Percentiles rank a stretch among this genome's conserved stretches.
These are phyloP conservation scores for Colletotrichum kahawae DNA, from an alignment of 2,329 filamentous ascomycete genomes.

Conservation along the genomic window DNA sequence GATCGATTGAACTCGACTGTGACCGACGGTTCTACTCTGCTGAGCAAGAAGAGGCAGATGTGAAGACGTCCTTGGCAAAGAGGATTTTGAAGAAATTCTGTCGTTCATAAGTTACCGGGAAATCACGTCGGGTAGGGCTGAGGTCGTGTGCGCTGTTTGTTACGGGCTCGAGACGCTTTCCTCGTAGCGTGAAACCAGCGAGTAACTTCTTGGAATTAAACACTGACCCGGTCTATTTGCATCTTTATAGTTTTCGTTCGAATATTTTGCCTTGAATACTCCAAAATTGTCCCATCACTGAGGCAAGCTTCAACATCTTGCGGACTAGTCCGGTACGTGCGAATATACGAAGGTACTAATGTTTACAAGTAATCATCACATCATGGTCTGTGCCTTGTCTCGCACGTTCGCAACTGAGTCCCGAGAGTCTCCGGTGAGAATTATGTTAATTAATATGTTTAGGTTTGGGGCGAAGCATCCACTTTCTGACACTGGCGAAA, in stretches of 20 bases:
- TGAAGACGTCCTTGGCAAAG: background rate
- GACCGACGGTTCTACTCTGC: slow-evolving; percentile 23
- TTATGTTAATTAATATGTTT: background rate
- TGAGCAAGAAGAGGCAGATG: background rate
- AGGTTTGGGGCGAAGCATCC: background rate
- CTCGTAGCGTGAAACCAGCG: background rate
- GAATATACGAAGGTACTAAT: background rate
- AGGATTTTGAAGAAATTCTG: background rate
- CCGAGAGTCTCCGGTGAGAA: background rate
- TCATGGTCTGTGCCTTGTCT: background rate
- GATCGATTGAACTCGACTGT: slow-evolving; percentile 38
- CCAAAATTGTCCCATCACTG: background rate
- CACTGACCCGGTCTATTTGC: background rate
- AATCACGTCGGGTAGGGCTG: background rate
- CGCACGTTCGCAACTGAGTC: background rate
- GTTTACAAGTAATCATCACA: background rate
- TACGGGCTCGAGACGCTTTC: background rate
- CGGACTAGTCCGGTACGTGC: background rate
- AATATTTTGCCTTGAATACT: background rate
- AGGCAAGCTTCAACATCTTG: background rate
- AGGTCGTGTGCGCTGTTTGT: background rate
- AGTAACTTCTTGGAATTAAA: too few relatives aligned
- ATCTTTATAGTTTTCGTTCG: background rate
- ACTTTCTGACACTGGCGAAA: background rate
- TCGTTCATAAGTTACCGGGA: background rate